These are phyloP conservation scores for Aspergillus thermomutatus DNA, from an alignment of 2,329 filamentous ascomycete genomes.

Conservation along the genomic window DNA sequence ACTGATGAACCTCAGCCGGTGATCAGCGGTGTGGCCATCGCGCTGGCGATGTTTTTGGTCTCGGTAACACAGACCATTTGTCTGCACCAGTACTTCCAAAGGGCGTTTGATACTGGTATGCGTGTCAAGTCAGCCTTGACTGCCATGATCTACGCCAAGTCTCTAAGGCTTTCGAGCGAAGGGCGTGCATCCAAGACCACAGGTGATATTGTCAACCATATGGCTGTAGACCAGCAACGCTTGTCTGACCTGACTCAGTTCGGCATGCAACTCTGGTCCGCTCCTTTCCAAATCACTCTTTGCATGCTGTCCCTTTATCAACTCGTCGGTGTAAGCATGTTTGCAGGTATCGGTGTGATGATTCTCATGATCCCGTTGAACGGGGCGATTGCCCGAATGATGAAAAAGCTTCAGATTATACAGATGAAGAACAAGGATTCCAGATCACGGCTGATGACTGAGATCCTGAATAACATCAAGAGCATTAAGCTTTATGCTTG, in stretches of 20 bases:
- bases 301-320: slow-evolving; percentile 97
- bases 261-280: slow-evolving; percentile 92
- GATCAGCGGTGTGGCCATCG: slow-evolving; percentile 81
- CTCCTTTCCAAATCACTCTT: slow-evolving; percentile 90
- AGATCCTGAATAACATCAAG: slow-evolving; percentile 99
- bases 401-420: slow-evolving; percentile 90
- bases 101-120: slow-evolving; percentile 94
- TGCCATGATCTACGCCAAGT: slow-evolving; percentile 89
- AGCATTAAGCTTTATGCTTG: slow-evolving; percentile 98
- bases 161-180: slow-evolving; percentile 86
- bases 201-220: slow-evolving; percentile 98
- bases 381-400: slow-evolving; percentile 82
- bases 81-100: slow-evolving; percentile 97
- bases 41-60: slow-evolving; percentile 85
- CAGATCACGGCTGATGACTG: slow-evolving; percentile 87
- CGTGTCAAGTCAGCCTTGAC: slow-evolving; percentile 88
- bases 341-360: slow-evolving; percentile 93
- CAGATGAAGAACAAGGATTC: slow-evolving; percentile 99
- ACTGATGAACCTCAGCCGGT: slow-evolving; percentile 66
- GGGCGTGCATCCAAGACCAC: slow-evolving; percentile 85
- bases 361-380: slow-evolving; percentile 96
- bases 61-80: slow-evolving; percentile 83
- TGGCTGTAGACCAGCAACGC: slow-evolving; percentile 96
- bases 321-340: slow-evolving; percentile 91
- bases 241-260: slow-evolving; percentile 94